Evolutionary conservation across 768 basidiomycete genomes (phyloP), one percentile per base, ranked within the genome.

Genomic region (Leucocoprinus leucothites): DNA sequence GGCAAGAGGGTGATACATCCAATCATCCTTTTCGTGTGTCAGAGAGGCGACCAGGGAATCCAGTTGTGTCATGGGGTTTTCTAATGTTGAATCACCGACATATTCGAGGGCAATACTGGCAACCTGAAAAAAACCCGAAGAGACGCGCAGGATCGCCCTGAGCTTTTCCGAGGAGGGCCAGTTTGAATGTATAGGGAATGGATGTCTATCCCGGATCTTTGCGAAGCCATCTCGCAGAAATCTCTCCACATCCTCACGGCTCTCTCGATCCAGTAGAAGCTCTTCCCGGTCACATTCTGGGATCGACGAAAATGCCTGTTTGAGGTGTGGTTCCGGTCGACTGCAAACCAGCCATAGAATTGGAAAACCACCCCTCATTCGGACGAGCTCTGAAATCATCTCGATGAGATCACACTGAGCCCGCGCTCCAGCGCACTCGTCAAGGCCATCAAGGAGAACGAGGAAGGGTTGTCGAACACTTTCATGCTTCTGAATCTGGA

Each of bases 371-470:
- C 43, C 22, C 51, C 31, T 51, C 19, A 50, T 6, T 24, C 50
- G 50, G 41, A 51, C 18, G 22, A 43, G 16, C 21, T 53, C 34
- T 16, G n/a, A 13, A 5, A 53, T 38, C 52, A 53, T 34, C 14
- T 38, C 44, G 14, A 53, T 3, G 22, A 53, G 35, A 11, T 53
- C 22, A 22, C 35, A 38, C 16, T 54, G 52, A n/a, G 26, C 19
- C 2, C 31, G 31, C 18, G 16, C 48, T 19, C 52, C 57, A 8
- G 53, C 26, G 21, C 57, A 58, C 18, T 58, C 57, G 31, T 58
- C 57, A 3, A 58, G 8, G 5, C 47, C 57, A 45, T 54, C 57
- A 1, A 58, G 42, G 5, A 54, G n/a, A 18, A 58, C 40, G 22
- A 54, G 38, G 6, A 46, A 19, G 14, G 53, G 42, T 31, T 31